Percentiles rank a stretch among this genome's conserved stretches.
Conservation (phyloP, 768 basidiomycete genomes). For the Xerocomellus intermedius region DNA sequence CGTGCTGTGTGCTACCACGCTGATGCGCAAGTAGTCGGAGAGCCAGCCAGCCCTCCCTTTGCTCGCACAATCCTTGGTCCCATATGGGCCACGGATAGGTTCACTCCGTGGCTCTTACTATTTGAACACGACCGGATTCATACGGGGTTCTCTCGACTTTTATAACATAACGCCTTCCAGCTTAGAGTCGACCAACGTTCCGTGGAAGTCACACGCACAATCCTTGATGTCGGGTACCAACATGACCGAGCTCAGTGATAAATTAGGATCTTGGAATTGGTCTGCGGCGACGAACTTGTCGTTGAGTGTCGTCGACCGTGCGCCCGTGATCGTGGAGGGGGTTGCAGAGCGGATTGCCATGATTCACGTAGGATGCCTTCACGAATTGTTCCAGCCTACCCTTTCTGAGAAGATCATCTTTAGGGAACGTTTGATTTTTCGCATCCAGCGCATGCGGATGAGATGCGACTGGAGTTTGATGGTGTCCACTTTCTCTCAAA, state of each 20-base stretch:
- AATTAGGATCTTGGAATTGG: constrained; percentile 69
- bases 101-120: constrained; percentile 58
- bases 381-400: background rate
- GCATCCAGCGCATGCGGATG: constrained; percentile 49
- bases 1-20: background rate
- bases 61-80: constrained; percentile 49
- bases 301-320: constrained; percentile 65
- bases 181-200: constrained; percentile 34
- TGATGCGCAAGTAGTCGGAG: constrained; percentile 42
- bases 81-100: constrained; percentile 45
- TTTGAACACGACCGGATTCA: constrained; percentile 75
- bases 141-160: constrained; percentile 59
- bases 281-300: constrained; percentile 57
- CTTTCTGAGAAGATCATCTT: background rate
- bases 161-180: constrained; percentile 61
- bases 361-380: constrained; percentile 55
- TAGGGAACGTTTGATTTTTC: constrained; percentile 75
- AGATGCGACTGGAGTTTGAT: constrained; percentile 69
- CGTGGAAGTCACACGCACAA: constrained; percentile 54
- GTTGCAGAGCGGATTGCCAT: constrained; percentile 51
- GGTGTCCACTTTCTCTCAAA: constrained; percentile 73
- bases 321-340: constrained; percentile 37
- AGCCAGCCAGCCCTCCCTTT: constrained; percentile 42
- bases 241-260: constrained; percentile 46
- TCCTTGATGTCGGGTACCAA: constrained; percentile 50